A percentile compares a stretch with the other conserved stretches of the same genome.
Evolutionary conservation across 805 yeast species (phyloP).

Genomic region (Schwanniomyces yamadae): DNA sequence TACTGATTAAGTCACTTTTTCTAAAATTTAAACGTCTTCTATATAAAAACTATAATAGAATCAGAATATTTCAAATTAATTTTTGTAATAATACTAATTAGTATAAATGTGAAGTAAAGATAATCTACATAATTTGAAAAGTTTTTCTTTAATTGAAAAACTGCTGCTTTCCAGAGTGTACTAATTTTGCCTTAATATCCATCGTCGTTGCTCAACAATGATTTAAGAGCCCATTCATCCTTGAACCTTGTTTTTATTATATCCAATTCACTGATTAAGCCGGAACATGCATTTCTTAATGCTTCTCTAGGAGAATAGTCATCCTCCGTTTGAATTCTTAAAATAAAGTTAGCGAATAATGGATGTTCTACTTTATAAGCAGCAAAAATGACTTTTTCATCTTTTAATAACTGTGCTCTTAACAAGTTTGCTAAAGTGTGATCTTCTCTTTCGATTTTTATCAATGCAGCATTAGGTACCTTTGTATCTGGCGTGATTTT

Average conservation of each 20-base stretch:
- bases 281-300: constrained; percentile 82
- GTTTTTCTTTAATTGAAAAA: too few species aligned
- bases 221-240: constrained; percentile 90
- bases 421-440: constrained; percentile 93
- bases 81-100: too few species aligned
- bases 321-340: constrained; percentile 95
- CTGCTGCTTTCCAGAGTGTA: too few species aligned
- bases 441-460: constrained; percentile 95
- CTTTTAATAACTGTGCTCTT: constrained; percentile 81
- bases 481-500: constrained; percentile 90
- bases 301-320: constrained; percentile 92
- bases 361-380: constrained; percentile 99
- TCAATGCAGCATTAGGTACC: constrained; percentile 90
- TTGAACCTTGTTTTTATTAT: constrained; percentile 73
- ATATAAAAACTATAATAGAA: too few species aligned
- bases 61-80: too few species aligned
- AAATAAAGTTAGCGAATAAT: constrained; percentile 87
- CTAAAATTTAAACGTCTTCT: too few species aligned
- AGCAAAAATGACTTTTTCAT: constrained; percentile 87
- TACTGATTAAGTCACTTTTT: too few species aligned
- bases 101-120: too few species aligned
- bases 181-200: constrained; percentile 12
- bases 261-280: constrained; percentile 76
- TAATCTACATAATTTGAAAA: too few species aligned
- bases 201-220: constrained; percentile 53